phyloP scores from a whole-genome alignment of 192 early-diverging fungal species.

The Mycoemilia scoparia region DNA sequence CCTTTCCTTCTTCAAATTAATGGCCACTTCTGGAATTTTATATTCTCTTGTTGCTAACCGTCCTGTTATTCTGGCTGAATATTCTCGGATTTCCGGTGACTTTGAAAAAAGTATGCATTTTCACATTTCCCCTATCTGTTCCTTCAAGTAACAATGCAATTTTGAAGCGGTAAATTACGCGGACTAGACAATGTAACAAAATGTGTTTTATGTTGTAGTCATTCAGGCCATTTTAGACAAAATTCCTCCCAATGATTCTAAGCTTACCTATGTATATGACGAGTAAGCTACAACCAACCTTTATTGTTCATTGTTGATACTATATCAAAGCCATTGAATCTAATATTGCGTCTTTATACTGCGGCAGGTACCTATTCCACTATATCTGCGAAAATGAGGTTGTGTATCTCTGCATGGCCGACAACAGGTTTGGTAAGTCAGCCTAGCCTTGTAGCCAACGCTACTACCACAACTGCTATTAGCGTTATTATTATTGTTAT shows the following conservation, averaged over 20 bases:
- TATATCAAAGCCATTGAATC: background rate
- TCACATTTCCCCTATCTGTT: too few relatives aligned
- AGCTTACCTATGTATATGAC: slow-evolving; percentile 85
- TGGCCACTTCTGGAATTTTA: slow-evolving; percentile 37
- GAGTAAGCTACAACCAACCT: slow-evolving; percentile 18
- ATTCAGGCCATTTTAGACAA: slow-evolving; percentile 77
- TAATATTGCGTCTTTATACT: background rate
- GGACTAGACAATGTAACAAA: too few relatives aligned
- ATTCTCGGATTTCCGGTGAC: slow-evolving; percentile 65
- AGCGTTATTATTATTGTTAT: too few relatives aligned
- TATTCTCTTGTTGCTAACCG: slow-evolving; percentile 67
- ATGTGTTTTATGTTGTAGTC: slow-evolving; percentile 26
- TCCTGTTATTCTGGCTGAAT: slow-evolving; percentile 60
- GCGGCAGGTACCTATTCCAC: slow-evolving; percentile 79
- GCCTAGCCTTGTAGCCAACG: too few relatives aligned
- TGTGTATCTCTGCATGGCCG: slow-evolving; percentile 80
- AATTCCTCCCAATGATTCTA: slow-evolving; percentile 78
- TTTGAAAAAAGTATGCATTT: slow-evolving; percentile 42
- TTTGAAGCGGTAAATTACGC: too few relatives aligned
- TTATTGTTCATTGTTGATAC: background rate
- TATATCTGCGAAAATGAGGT: slow-evolving; percentile 63
- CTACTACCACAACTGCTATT: too few relatives aligned
- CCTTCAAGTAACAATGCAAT: too few relatives aligned
- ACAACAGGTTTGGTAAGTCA: slow-evolving; percentile 45
- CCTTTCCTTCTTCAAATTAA: too few relatives aligned